phyloP scores from a whole-genome alignment of 345 rosid species.

The Gossypium raimondii region DNA sequence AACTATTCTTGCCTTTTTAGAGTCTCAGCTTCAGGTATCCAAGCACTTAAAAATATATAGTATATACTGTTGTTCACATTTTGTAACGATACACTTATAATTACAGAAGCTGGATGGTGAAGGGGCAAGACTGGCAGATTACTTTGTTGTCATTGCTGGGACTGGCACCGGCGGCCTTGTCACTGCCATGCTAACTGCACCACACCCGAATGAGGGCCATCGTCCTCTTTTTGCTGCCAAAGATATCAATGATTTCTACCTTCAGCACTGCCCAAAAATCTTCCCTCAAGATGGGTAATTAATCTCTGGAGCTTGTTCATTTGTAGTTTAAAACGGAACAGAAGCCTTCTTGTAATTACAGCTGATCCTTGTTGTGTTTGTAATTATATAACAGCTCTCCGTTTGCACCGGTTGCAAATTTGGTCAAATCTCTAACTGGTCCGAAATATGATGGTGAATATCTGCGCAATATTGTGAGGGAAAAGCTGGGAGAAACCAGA shows the following conservation, averaged over 20 bases:
- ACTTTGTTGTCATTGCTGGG: conserved; percentile 59
- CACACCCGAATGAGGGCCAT: conserved; percentile 7
- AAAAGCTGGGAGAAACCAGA: conserved; percentile 30
- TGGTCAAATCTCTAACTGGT: conserved; percentile 29
- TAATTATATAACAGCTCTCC: not conserved
- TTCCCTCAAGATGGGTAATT: conserved; percentile 35
- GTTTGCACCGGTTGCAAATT: not conserved
- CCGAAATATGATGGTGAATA: conserved; percentile 48
- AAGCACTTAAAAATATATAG: not conserved
- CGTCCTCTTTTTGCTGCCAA: conserved; percentile 14
- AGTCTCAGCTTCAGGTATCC: conserved; percentile 62
- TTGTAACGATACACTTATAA: not conserved
- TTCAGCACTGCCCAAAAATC: conserved; percentile 35
- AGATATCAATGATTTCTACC: conserved; percentile 27
- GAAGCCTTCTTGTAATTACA: not conserved
- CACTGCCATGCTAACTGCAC: conserved; percentile 59
- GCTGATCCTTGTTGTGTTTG: not conserved
- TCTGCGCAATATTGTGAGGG: conserved; percentile 29
- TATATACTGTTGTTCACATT: not conserved
- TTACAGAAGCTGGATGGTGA: conserved; percentile 61
- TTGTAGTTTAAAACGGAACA: not conserved
- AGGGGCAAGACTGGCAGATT: conserved; percentile 58
- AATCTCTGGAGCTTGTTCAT: not conserved
- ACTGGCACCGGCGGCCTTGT: conserved; percentile 71
- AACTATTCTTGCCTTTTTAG: conserved; percentile 53